A percentile compares a stretch with the other conserved stretches of the same genome.
Conservation (phyloP, 768 basidiomycete genomes). For the Russula ochroleuca region DNA sequence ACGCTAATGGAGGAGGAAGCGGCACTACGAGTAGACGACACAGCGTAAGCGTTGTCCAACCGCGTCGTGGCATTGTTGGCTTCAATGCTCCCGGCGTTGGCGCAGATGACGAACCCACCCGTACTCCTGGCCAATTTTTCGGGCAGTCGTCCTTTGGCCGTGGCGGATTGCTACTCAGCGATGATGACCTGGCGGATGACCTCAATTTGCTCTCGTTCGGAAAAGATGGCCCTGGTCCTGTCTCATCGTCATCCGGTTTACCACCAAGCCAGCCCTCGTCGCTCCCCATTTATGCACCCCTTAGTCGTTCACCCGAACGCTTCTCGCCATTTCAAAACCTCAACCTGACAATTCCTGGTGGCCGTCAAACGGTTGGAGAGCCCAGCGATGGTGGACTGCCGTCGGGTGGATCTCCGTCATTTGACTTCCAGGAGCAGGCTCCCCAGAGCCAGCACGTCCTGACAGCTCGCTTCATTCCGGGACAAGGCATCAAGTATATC, state of each 20-base stretch:
- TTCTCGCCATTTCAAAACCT: slow-evolving; percentile 56
- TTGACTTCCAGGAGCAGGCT: slow-evolving; percentile 43
- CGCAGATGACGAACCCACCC: slow-evolving; percentile 39
- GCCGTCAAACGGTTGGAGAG: slow-evolving; percentile 51
- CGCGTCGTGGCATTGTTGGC: slow-evolving; percentile 61
- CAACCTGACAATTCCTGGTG: slow-evolving; percentile 53
- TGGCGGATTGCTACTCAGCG: slow-evolving; percentile 62
- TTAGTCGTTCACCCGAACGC: slow-evolving; percentile 54
- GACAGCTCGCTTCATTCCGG: slow-evolving; percentile 59
- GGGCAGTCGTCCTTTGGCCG: slow-evolving; percentile 37
- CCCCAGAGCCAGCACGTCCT: slow-evolving; percentile 37
- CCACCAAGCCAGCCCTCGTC: slow-evolving; percentile 69
- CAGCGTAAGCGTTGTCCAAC: slow-evolving; percentile 80
- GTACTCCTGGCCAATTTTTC: slow-evolving; percentile 35
- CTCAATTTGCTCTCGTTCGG: slow-evolving; percentile 60
- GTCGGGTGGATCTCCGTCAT: slow-evolving; percentile 45
- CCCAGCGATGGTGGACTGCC: slow-evolving; percentile 61
- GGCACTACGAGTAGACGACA: slow-evolving; percentile 81
- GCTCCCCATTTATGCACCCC: slow-evolving; percentile 68
- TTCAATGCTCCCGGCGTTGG: slow-evolving; percentile 58
- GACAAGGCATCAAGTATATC: slow-evolving; percentile 59
- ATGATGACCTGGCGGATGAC: slow-evolving; percentile 76
- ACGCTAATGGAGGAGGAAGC: slow-evolving; percentile 64
- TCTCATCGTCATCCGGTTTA: slow-evolving; percentile 38
- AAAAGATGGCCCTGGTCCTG: slow-evolving; percentile 39